Base-by-base conservation (phyloP, 495 filamentous ascomycete genomes). In the Hyaloscypha hepaticicola region DNA sequence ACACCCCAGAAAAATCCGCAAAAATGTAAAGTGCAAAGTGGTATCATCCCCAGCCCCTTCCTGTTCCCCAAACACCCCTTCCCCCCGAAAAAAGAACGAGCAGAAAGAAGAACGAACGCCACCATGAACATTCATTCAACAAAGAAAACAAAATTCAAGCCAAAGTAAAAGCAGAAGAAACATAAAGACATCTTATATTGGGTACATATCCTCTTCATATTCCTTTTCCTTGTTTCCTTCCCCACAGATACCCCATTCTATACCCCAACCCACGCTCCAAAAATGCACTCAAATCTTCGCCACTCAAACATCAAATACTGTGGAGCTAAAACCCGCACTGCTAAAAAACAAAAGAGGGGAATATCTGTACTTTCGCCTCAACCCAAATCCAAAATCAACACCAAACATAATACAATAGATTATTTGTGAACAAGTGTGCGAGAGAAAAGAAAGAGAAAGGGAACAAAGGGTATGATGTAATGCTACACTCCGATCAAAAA, bases 331-430 rank as follows among this genome's bases (percentile, higher is more conserved):
- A 25, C 21, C n/a, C n/a, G n/a, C n/a, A n/a, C n/a, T n/a, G n/a
- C n/a, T n/a, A n/a, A n/a, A 45, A 45, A 8, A 45, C 8, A 19
- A 24, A 52, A 53, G 50, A 21, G 28, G 55, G 56, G 56, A 31
- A 58, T 58, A 58, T 58, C 56, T 58, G 56, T 58, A 58, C 56
- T 58, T 58, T n/a, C n/a, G n/a, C n/a, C n/a, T n/a, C n/a, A n/a
- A n/a, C 33, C 14, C 25, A 58, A 31, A 4, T 16, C 5, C 16
- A 53, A 8, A 26, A 53, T 1, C n/a, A 26, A 58, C 9, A 45
- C n/a, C 1, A 45, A 1, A 24, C 28, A 21, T n/a, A 38, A 58
- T 3, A 58, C 4, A 45, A 45, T 31, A 58, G 4, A 38, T 29
- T 9, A 58, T n/a, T n/a, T n/a, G n/a, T n/a, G n/a, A n/a, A n/a